Evolutionary conservation across 768 basidiomycete genomes (phyloP).

Genomic region (Cystofilobasidium capitatum): DNA sequence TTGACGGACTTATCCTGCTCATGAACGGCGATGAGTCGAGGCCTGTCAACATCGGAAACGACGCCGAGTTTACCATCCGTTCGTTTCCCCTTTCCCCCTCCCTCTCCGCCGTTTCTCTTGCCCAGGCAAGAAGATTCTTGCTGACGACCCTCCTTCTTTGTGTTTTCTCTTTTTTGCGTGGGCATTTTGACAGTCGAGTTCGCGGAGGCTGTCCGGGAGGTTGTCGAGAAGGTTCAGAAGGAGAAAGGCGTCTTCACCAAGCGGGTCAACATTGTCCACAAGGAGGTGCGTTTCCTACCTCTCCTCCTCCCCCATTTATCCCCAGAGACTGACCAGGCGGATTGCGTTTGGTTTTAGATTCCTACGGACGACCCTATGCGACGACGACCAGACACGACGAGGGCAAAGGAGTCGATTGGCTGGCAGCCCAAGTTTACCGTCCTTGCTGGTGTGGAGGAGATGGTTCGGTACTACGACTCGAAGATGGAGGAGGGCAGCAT

Average conservation of each 20-base stretch:
- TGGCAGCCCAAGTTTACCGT: constrained; percentile 95
- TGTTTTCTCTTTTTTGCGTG: too few species aligned
- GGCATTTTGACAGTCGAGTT: constrained; percentile 56
- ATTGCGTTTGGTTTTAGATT: constrained; percentile 68
- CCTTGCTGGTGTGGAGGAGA: constrained; percentile 33
- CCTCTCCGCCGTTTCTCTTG: not conserved
- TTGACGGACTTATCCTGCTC: constrained; percentile 65
- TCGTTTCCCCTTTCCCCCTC: not conserved
- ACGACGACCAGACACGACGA: constrained; percentile 81
- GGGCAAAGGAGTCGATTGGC: constrained; percentile 65
- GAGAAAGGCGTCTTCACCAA: constrained; percentile 45
- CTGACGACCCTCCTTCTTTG: not conserved
- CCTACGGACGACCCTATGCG: constrained; percentile 91
- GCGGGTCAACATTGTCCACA: constrained; percentile 40
- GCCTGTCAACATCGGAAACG: constrained; percentile 92
- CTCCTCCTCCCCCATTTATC: constrained; percentile 39
- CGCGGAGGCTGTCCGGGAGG: constrained; percentile 79
- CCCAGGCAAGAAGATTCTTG: too few species aligned
- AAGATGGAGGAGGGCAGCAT: constrained; percentile 36
- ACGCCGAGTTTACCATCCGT: constrained; percentile 87
- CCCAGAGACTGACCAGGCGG: constrained; percentile 45
- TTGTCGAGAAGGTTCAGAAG: constrained; percentile 83
- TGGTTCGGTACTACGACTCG: constrained; percentile 34
- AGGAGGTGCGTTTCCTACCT: constrained; percentile 34
- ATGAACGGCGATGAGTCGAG: constrained; percentile 84